phyloP scores from a whole-genome alignment of 768 basidiomycete species.

The Leucosporidium yakuticum region DNA sequence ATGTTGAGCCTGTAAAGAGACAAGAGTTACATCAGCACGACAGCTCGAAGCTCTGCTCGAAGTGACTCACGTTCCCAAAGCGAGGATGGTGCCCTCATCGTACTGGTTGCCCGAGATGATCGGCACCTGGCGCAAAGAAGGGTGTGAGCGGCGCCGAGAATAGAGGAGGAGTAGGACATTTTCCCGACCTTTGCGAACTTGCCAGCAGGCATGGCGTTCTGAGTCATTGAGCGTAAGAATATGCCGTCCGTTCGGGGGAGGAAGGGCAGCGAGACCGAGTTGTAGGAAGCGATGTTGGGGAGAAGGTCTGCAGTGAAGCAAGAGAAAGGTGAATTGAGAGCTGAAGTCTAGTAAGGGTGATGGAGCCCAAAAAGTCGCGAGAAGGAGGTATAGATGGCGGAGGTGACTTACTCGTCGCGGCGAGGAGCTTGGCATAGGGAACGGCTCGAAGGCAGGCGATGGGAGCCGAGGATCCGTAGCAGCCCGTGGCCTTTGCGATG shows the following conservation, averaged over 20 bases:
- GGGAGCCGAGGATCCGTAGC: neutral
- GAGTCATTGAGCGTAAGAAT: neutral
- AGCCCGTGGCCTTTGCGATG: slow-evolving; percentile 7
- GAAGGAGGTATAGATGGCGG: neutral
- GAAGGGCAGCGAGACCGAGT: slow-evolving; percentile 18
- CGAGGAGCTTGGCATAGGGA: slow-evolving; percentile 2
- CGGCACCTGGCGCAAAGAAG: too few relatives aligned
- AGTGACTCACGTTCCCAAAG: neutral
- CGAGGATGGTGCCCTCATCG: slow-evolving; percentile 10
- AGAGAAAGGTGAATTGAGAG: neutral
- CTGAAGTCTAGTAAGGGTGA: too few relatives aligned
- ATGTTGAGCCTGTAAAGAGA: slow-evolving; percentile 11
- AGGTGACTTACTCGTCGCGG: slow-evolving; percentile 7
- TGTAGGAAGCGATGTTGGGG: slow-evolving; percentile 10
- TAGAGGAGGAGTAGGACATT: neutral
- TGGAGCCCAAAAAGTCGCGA: too few relatives aligned
- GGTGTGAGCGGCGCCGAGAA: too few relatives aligned
- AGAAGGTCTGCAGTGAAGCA: neutral
- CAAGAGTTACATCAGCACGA: neutral
- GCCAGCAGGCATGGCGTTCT: neutral
- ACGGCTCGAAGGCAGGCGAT: slow-evolving; percentile 15
- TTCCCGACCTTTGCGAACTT: slow-evolving; percentile 3
- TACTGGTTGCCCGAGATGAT: slow-evolving; percentile 13
- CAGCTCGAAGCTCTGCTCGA: neutral
- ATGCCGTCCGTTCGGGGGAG: slow-evolving; percentile 7